phyloP scores from a whole-genome alignment of 352 stramenopile genomes.

The Pythium monospermum region DNA sequence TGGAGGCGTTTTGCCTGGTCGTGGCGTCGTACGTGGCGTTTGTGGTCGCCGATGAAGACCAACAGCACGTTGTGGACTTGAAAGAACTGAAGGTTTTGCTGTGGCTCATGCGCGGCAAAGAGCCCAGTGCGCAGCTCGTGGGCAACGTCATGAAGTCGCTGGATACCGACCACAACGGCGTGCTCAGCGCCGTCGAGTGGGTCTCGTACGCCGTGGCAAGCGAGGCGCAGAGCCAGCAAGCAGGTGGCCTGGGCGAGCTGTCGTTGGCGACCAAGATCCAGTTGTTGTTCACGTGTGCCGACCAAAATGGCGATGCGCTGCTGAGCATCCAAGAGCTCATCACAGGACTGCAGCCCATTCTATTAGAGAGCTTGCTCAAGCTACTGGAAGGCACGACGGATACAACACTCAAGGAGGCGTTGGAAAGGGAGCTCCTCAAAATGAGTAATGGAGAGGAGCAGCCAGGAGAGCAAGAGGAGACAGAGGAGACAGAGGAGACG shows the following conservation, averaged over 20 bases:
- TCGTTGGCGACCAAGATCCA: slow-evolving; percentile 49
- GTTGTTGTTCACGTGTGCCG: slow-evolving; percentile 45
- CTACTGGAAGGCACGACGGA: not conserved
- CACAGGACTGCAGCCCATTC: slow-evolving; percentile 34
- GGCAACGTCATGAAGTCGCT: slow-evolving; percentile 60
- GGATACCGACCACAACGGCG: slow-evolving; percentile 41
- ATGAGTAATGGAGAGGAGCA: not conserved
- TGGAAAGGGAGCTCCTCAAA: not conserved
- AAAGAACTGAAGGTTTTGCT: slow-evolving; percentile 57
- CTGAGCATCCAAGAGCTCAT: slow-evolving; percentile 52
- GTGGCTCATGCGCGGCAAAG: slow-evolving; percentile 64
- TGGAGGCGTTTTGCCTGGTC: slow-evolving; percentile 62
- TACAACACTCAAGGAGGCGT: not conserved
- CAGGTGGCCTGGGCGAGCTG: no score
- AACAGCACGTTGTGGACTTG: slow-evolving; percentile 45
- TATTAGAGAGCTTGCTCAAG: slow-evolving; percentile 25
- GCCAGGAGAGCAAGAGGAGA: not conserved
- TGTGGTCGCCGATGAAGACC: slow-evolving; percentile 54
- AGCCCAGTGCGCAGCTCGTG: slow-evolving; percentile 33
- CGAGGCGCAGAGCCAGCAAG: slow-evolving; percentile 33
- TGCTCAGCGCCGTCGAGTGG: slow-evolving; percentile 59
- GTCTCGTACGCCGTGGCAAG: slow-evolving; percentile 57
- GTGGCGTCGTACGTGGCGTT: slow-evolving; percentile 57
- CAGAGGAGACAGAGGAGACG: not conserved
- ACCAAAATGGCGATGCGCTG: slow-evolving; percentile 51